Evolutionary conservation across 192 early-diverging fungal species (phyloP), one percentile per base, ranked within the genome.

Genomic region (Physocladia obscura): DNA sequence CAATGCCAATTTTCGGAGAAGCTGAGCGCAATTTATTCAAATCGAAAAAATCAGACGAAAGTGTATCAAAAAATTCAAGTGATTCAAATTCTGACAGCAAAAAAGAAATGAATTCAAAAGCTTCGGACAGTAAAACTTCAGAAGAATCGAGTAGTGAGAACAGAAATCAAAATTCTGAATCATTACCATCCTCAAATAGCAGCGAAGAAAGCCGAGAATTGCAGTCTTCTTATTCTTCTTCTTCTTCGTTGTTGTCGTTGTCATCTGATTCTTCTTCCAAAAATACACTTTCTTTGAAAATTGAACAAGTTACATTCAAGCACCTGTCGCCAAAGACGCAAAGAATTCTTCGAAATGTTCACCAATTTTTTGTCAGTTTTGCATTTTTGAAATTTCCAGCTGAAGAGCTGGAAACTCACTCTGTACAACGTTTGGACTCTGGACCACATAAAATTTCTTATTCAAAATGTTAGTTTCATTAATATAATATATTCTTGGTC

Each of bases 331-430:
- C 69, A 13, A 70, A 61, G 24, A 60, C 69, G 4, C 17, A 19
- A 19, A 32, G 38, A 15, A 32, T 74, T 19, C 40, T 74, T 19
- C 31, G 57, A 15, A 54, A 51, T 21, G 69, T 71, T 17, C 17
- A 57, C n/a, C 63, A 78, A 49, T 57, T 78, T 36, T 78, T 74
- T 59, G 62, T 78, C 21, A 73, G 74, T 55, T 77, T 78, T 44
- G 69, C 73, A 3, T 79, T 79, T 70, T 35, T 79, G 57, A 49
- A 75, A 27, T 73, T 29, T 38, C 74, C 74, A 8, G 34, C 58
- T 2, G 70, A 79, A 60, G 76, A 78, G 32, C 60, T 79, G 4
- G 77, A 79, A 35, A 77, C 77, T 11, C 56, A 32, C 52, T 69
- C 70, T 3, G 49, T 73, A 11, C 13, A 68, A 31, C 65, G 65